Evolutionary conservation across 768 basidiomycete genomes (phyloP).

Genomic region (Leccinum subtestaceum): DNA sequence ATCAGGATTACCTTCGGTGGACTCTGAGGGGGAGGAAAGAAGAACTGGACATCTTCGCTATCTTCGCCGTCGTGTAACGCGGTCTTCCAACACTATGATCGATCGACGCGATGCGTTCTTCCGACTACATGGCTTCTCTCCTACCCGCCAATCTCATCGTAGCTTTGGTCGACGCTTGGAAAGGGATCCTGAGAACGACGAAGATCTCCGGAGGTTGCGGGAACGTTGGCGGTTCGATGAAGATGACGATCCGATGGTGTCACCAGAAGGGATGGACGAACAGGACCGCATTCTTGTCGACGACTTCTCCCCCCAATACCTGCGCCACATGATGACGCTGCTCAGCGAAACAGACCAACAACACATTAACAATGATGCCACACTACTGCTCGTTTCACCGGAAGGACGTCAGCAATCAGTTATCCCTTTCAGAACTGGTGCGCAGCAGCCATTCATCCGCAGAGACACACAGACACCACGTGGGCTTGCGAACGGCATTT

Average conservation of each 20-base stretch:
- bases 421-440: conserved; percentile 44
- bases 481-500: conserved; percentile 23
- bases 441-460: conserved; percentile 29
- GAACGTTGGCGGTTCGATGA: conserved; percentile 70
- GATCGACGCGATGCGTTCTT: conserved; percentile 58
- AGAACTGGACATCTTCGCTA: conserved; percentile 25
- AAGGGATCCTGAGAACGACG: conserved; percentile 26
- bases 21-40: conserved; percentile 19
- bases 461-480: conserved; percentile 26
- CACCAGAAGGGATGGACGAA: conserved; percentile 62
- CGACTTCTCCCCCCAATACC: conserved; percentile 61
- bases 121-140: conserved; percentile 23
- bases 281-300: conserved; percentile 68
- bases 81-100: conserved; percentile 74
- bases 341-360: conserved; percentile 54
- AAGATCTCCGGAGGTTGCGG: conserved; percentile 43
- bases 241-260: conserved; percentile 57
- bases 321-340: conserved; percentile 54
- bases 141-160: conserved; percentile 5
- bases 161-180: conserved; percentile 28
- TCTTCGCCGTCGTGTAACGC: conserved; percentile 74
- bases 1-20: conserved; percentile 31
- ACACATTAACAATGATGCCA: conserved; percentile 49
- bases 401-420: conserved; percentile 53
- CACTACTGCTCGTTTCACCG: conserved; percentile 38